Base-by-base conservation (phyloP, 768 basidiomycete species). In the Tulasnella calospora region DNA sequence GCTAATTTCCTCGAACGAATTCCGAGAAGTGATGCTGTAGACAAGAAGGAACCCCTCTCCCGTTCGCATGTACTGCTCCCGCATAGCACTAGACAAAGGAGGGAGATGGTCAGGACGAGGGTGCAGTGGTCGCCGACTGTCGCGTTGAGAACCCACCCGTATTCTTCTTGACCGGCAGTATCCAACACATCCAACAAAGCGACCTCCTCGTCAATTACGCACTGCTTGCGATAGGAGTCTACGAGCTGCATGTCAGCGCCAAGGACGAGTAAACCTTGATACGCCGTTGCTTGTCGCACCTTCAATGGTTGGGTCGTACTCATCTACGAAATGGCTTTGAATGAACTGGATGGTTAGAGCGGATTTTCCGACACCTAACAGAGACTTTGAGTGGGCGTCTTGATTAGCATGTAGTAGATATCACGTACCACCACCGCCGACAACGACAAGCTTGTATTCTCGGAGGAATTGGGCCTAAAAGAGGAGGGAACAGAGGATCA, bases 361-460 rank as follows among this genome's bases (percentile, higher is more conserved):
- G 74, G 94, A 96, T 88, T 99, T 94, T 46, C 92, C 92, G 78
- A 91, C 90, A 84, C 89, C 89, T 89, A 76, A 40, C 46, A 15
- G 30, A 46, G 19, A 57, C 79, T 40, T 38, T 21, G 51, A 35
- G 36, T 40, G 67, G 21, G n/a, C 33, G 21, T 3, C 9, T 23
- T 9, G 21, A 74, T 51, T 3, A 51, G 73, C n/a, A 40, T 40
- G 40, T 40, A 40, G 40, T 40, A 40, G 44, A 35, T 51, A 61
- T 21, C 35, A 80, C 76, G 83, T 76, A 93, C 96, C 96, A 89
- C 96, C 97, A 83, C 97, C 97, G 72, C 97, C 97, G 80, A 98
- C 97, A 80, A 99, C 97, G 81, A 99, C 97, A 79, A 98, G 91
- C 88, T 98, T 98, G 87, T 99, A 99, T 84, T 99, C 97, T 82